Base-by-base conservation (phyloP, 2,329 filamentous ascomycete species). In the Pleurostoma richardsiae region DNA sequence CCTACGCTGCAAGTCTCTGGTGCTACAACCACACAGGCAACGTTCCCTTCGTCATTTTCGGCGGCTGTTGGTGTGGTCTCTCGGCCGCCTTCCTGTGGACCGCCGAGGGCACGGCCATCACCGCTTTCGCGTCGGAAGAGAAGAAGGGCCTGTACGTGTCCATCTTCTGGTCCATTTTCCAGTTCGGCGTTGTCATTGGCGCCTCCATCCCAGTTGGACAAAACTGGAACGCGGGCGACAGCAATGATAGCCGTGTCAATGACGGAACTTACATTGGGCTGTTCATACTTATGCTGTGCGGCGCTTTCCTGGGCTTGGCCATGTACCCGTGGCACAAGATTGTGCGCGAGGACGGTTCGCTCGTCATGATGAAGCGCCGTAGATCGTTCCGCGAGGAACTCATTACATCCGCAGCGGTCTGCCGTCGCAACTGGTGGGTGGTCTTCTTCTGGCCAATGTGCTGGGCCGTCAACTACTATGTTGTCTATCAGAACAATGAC, bases 381-480 rank as follows among this genome's bases (percentile, higher is more conserved):
- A 36, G n/a, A 36, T 52, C 54, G 43, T 48, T 54, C 43, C 39
- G 41, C n/a, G 52, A 52, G 39, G 40, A 55, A 3, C 38, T 39
- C 31, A 38, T 33, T 4, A 30, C 52, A 36, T 31, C 50, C 26
- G 33, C 33, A 8, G 33, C 33, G n/a, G 33, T 36, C n/a, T 36
- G 33, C 33, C 33, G 33, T 8, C 48, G 33, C 45, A 52, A 56
- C 40, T 54, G 53, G 53, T 47, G 52, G 59, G 85, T 90, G 54
- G 54, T 90, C 41, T 66, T 83, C 6, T 76, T 90, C 29, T 90
- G 90, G 68, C 88, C 88, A 56, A 88, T 91, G 83, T 91, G 91
- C 71, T 79, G 88, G 62, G 80, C 84, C 27, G 88, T 83, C 61
- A 91, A 92, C 64, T 90, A 86, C 84, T 92, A 91, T 67, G 88